These are phyloP conservation scores for Nicotiana otophora DNA, from an alignment of 257 asterid species.

Conservation along the genomic window DNA sequence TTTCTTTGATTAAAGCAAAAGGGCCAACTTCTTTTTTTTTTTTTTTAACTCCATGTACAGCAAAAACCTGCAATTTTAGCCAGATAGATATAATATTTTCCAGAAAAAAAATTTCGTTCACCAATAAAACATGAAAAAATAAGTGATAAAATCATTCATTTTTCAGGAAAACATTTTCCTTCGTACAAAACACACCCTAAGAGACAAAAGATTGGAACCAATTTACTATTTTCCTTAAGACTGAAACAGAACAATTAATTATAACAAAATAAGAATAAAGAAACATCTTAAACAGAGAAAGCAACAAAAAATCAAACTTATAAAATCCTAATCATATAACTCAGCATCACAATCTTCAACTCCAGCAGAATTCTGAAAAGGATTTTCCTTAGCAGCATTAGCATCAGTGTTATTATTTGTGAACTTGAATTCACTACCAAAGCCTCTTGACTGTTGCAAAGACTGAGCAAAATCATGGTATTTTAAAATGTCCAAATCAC, in stretches of 20 bases:
- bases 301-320: not conserved
- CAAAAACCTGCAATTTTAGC: too few species aligned
- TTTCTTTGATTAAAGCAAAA: too few species aligned
- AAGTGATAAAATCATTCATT: too few species aligned
- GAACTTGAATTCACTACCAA: slow-evolving; percentile 46
- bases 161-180: too few species aligned
- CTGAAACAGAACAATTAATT: not conserved
- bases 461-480: slow-evolving; percentile 66
- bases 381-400: slow-evolving; percentile 28
- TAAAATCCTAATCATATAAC: slow-evolving; percentile 30
- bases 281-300: not conserved
- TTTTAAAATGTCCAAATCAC: slow-evolving; percentile 56
- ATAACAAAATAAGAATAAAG: not conserved
- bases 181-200: too few species aligned
- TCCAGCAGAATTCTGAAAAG: slow-evolving; percentile 39
- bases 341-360: slow-evolving; percentile 46
- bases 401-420: slow-evolving; percentile 34
- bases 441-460: slow-evolving; percentile 61
- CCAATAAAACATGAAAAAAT: too few species aligned
- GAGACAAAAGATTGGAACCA: not conserved
- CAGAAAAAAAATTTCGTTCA: too few species aligned
- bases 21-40: too few species aligned
- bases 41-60: too few species aligned
- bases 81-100: too few species aligned
- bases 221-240: not conserved